Evolutionary conservation across 805 yeast genomes (phyloP).

Genomic region (Monosporozyma servazzii): DNA sequence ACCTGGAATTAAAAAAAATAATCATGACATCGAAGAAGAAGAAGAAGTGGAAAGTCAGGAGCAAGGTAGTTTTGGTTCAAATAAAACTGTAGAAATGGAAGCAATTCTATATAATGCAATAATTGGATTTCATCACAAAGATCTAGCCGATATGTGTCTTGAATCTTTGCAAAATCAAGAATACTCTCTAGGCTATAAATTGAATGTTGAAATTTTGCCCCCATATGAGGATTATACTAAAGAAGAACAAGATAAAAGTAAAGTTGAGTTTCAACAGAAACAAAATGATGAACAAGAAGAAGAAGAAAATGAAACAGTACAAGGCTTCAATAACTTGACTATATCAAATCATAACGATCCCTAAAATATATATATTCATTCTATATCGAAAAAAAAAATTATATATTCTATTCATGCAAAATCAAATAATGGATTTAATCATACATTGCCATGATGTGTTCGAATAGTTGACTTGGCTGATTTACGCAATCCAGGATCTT

Average conservation of each 20-base stretch:
- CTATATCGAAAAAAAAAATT: neutral
- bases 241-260: neutral
- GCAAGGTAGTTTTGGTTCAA: neutral
- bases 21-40: neutral
- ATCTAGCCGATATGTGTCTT: conserved; percentile 20
- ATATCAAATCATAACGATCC: neutral
- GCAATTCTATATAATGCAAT: conserved; percentile 28
- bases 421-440: too few species aligned
- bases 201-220: conserved; percentile 19
- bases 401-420: neutral
- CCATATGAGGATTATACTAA: conserved; percentile 14
- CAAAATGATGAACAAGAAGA: conserved; percentile 4
- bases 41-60: conserved; percentile 7
- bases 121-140: conserved; percentile 27
- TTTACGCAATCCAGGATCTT: too few species aligned
- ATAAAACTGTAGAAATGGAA: conserved; percentile 7
- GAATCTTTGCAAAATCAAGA: conserved; percentile 23
- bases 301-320: neutral
- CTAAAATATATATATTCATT: neutral
- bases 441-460: too few species aligned
- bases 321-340: neutral
- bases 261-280: too few species aligned
- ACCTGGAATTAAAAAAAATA: neutral
- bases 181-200: conserved; percentile 22
- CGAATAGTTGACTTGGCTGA: too few species aligned